Conservation (phyloP, 495 filamentous ascomycete species). For the Bryoglossum gracile region DNA sequence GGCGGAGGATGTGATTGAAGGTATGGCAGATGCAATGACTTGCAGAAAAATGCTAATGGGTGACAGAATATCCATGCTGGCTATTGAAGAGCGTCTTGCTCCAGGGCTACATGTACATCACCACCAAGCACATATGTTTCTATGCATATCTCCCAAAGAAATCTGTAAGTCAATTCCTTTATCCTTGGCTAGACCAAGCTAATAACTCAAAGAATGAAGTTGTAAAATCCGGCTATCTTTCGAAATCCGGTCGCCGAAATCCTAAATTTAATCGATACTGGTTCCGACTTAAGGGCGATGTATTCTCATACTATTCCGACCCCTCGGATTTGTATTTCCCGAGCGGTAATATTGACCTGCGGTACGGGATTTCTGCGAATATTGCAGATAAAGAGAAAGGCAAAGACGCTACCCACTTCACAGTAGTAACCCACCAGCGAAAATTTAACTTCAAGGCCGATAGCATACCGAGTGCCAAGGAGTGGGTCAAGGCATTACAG, state of each 20-base stretch:
- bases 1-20: conserved; percentile 77
- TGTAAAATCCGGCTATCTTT: conserved; percentile 81
- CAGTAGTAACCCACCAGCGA: conserved; percentile 73
- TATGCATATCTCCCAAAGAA: conserved; percentile 95
- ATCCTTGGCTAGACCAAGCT: conserved; percentile 19
- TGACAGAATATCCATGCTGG: conserved; percentile 86
- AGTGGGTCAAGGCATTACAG: conserved; percentile 94
- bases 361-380: conserved; percentile 82
- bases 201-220: conserved; percentile 51
- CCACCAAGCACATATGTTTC: conserved; percentile 87
- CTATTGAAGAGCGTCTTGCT: conserved; percentile 86
- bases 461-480: conserved; percentile 79
- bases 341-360: conserved; percentile 82
- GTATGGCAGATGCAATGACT: conserved; percentile 32
- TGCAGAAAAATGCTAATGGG: conserved; percentile 10
- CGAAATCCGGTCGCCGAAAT: conserved; percentile 84
- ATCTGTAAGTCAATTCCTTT: conserved; percentile 44
- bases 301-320: conserved; percentile 86
- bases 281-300: conserved; percentile 93
- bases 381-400: conserved; percentile 64
- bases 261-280: conserved; percentile 89
- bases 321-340: conserved; percentile 87
- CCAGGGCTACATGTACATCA: conserved; percentile 97
- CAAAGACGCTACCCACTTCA: conserved; percentile 64
- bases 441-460: conserved; percentile 88